These are phyloP conservation scores for Lichtheimia corymbifera DNA, from an alignment of 371 early-diverging fungal species.

Conservation along the genomic window DNA sequence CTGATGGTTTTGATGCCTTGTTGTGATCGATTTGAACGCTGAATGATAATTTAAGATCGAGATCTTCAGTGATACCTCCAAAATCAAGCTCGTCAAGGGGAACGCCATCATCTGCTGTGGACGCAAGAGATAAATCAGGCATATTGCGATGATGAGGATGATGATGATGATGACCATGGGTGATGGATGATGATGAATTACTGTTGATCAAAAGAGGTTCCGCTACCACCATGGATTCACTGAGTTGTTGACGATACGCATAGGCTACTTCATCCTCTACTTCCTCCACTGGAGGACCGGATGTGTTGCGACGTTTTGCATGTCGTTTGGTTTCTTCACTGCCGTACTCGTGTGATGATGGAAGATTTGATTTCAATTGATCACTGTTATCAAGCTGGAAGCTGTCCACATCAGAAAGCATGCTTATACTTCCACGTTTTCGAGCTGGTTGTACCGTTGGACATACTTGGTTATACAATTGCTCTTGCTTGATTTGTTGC, in stretches of 20 bases:
- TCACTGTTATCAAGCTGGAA: conserved; percentile 24
- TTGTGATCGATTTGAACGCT: conserved; percentile 12
- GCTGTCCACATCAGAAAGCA: conserved; percentile 43
- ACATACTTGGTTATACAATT: conserved; percentile 13
- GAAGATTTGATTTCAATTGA: not conserved
- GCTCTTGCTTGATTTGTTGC: conserved; percentile 15
- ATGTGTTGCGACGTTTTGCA: conserved; percentile 41
- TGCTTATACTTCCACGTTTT: conserved; percentile 48
- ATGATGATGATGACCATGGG: not conserved
- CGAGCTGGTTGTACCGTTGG: conserved; percentile 22
- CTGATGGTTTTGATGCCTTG: conserved; percentile 2
- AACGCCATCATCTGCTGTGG: conserved; percentile 9
- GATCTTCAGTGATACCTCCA: conserved; percentile 28
- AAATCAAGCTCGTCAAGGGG: conserved; percentile 12
- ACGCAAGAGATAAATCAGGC: conserved; percentile 14
- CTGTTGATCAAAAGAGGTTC: conserved; percentile 7
- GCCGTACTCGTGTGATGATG: too few species aligned
- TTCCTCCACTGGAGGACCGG: conserved; percentile 15
- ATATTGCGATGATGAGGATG: not conserved
- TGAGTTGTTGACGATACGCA: conserved; percentile 29
- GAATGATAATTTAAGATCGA: conserved; percentile 25
- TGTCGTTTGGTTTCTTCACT: conserved; percentile 26
- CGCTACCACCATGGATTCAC: conserved; percentile 15
- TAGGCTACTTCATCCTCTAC: conserved; percentile 17
- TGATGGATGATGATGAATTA: conserved; percentile 4